These are phyloP conservation scores for Colletotrichum agaves DNA, from an alignment of 2,329 filamentous ascomycete genomes.

Conservation along the genomic window DNA sequence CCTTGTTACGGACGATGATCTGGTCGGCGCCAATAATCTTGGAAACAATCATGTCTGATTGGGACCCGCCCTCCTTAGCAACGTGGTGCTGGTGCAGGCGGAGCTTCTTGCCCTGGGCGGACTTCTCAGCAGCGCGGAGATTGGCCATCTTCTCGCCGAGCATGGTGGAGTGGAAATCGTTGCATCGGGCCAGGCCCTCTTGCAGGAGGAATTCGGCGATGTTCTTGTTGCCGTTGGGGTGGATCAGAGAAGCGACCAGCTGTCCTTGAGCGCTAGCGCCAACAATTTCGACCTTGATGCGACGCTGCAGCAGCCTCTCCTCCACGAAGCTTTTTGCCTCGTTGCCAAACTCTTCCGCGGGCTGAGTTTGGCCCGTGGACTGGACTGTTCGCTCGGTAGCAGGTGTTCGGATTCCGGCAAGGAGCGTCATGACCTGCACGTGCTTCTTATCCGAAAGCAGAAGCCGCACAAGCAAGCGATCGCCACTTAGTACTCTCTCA, in stretches of 20 bases:
- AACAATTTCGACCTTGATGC: slow-evolving; percentile 83
- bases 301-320: slow-evolving; percentile 83
- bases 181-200: slow-evolving; percentile 89
- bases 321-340: slow-evolving; percentile 92
- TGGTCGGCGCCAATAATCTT: slow-evolving; percentile 92
- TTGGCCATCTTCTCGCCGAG: slow-evolving; percentile 88
- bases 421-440: slow-evolving; percentile 85
- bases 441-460: slow-evolving; percentile 85
- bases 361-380: slow-evolving; percentile 81
- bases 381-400: slow-evolving; percentile 87
- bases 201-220: slow-evolving; percentile 92
- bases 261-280: slow-evolving; percentile 91
- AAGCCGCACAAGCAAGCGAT: slow-evolving; percentile 87
- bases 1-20: slow-evolving; percentile 85
- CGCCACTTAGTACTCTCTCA: slow-evolving; percentile 90
- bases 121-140: slow-evolving; percentile 87
- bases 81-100: slow-evolving; percentile 87
- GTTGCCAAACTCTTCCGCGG: slow-evolving; percentile 89
- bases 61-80: slow-evolving; percentile 71
- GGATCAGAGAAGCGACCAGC: slow-evolving; percentile 86
- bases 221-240: slow-evolving; percentile 80
- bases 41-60: slow-evolving; percentile 80
- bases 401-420: slow-evolving; percentile 90
- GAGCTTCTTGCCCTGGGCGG: slow-evolving; percentile 79
- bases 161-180: slow-evolving; percentile 94